Conservation (phyloP, 169 alveolate genomes). For the Theileria luwenshuni region DNA sequence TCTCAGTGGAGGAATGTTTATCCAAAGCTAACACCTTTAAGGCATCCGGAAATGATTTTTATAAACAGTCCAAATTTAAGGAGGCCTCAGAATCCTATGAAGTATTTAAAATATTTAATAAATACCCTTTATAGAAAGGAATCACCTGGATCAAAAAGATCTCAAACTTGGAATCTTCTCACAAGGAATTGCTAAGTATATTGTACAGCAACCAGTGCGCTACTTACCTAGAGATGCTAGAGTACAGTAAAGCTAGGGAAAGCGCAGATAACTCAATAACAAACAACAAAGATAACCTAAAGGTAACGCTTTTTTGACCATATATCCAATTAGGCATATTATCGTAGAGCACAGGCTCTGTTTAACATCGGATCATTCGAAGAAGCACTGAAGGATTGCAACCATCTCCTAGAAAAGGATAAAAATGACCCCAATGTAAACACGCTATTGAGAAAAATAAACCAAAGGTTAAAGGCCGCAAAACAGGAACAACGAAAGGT, state of each 20-base stretch:
- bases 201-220: constrained; percentile 59
- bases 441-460: constrained; percentile 29
- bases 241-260: constrained; percentile 38
- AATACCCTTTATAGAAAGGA: constrained; percentile 26
- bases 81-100: constrained; percentile 42
- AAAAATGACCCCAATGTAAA: constrained; percentile 45
- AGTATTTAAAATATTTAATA: constrained; percentile 3
- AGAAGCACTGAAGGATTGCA: constrained; percentile 63
- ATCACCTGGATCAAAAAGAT: constrained; percentile 41
- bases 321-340: constrained; percentile 33
- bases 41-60: constrained; percentile 60
- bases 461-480: constrained; percentile 21
- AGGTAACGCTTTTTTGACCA: constrained; percentile 14
- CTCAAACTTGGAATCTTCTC: constrained; percentile 4
- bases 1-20: constrained; percentile 47
- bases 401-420: constrained; percentile 32
- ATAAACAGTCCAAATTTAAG: constrained; percentile 42
- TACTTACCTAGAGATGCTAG: constrained; percentile 32
- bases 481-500: constrained; percentile 57
- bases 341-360: constrained; percentile 63
- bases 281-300: constrained; percentile 44
- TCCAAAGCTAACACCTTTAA: constrained; percentile 44
- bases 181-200: constrained; percentile 41
- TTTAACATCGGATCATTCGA: constrained; percentile 53
- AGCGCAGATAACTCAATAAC: constrained; percentile 48